These are phyloP conservation scores for Rhodofomes roseus DNA, from an alignment of 1,284 basidiomycete species.

Conservation along the genomic window DNA sequence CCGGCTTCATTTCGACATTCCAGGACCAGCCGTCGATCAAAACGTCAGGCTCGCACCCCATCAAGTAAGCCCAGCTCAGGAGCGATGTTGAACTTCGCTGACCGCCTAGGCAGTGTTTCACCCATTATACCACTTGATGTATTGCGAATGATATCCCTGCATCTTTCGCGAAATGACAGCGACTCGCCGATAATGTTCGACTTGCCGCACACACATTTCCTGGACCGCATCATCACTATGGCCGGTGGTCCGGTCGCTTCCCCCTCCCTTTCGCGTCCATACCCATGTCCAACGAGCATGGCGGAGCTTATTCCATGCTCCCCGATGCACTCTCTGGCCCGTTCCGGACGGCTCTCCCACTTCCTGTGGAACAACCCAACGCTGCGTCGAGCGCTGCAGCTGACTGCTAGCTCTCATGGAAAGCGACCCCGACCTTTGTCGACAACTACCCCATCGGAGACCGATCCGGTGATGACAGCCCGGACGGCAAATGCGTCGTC, in stretches of 20 bases:
- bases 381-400: constrained; percentile 12
- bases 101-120: constrained; percentile 42
- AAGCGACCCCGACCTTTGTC: not conserved
- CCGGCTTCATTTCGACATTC: constrained; percentile 6
- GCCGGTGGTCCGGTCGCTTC: not conserved
- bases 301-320: not conserved
- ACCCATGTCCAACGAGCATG: not conserved
- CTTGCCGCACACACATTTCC: constrained; percentile 29
- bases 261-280: not conserved
- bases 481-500: no score
- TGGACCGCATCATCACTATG: constrained; percentile 29
- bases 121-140: constrained; percentile 61
- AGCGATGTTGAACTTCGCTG: not conserved
- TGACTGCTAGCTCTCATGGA: not conserved
- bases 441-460: not conserved
- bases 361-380: constrained; percentile 18
- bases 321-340: not conserved
- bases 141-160: constrained; percentile 52
- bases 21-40: constrained; percentile 39
- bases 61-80: constrained; percentile 54
- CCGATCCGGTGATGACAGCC: no score
- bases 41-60: constrained; percentile 81
- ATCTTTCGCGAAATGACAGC: constrained; percentile 32
- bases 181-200: constrained; percentile 36
- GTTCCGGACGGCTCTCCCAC: constrained; percentile 11